phyloP scores from a whole-genome alignment of 306 rosid species.

The Arachis hypogaea region DNA sequence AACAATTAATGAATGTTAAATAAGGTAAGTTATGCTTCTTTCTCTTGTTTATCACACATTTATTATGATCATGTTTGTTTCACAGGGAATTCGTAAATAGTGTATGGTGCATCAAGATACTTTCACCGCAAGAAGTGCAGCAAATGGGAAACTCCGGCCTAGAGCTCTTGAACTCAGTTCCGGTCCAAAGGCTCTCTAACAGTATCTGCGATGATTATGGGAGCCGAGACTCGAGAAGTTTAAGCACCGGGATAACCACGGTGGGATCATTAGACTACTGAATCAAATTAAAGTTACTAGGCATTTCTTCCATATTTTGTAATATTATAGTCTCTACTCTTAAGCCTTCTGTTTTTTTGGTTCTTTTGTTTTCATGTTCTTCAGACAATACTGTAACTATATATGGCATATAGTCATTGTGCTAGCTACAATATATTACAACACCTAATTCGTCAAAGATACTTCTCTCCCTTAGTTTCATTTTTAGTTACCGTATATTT shows the following conservation, averaged over 20 bases:
- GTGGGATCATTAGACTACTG: slow-evolving; percentile 88
- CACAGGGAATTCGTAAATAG: slow-evolving; percentile 93
- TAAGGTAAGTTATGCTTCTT: no score
- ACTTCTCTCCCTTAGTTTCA: slow-evolving; percentile 10
- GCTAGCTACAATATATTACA: slow-evolving; percentile 54
- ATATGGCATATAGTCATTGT: slow-evolving; percentile 42
- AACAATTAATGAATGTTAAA: no score
- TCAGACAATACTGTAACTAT: slow-evolving; percentile 74
- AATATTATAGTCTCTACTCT: slow-evolving; percentile 44
- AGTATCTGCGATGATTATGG: slow-evolving; percentile 68
- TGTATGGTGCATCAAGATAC: slow-evolving; percentile 96
- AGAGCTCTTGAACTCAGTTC: slow-evolving; percentile 76
- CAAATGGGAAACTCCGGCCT: slow-evolving; percentile 86
- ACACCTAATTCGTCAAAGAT: slow-evolving; percentile 54
- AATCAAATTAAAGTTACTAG: slow-evolving; percentile 48
- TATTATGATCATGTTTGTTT: not conserved
- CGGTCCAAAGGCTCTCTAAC: slow-evolving; percentile 80
- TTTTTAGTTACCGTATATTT: no score
- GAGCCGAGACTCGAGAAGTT: slow-evolving; percentile 76
- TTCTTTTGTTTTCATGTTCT: slow-evolving; percentile 38
- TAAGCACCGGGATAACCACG: slow-evolving; percentile 70
- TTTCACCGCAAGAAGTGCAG: slow-evolving; percentile 96
- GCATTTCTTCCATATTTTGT: slow-evolving; percentile 45
- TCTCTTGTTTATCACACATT: no score
- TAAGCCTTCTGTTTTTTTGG: slow-evolving; percentile 34